Evolutionary conservation across 345 rosid species (phyloP).

Genomic region (Viola odorata): DNA sequence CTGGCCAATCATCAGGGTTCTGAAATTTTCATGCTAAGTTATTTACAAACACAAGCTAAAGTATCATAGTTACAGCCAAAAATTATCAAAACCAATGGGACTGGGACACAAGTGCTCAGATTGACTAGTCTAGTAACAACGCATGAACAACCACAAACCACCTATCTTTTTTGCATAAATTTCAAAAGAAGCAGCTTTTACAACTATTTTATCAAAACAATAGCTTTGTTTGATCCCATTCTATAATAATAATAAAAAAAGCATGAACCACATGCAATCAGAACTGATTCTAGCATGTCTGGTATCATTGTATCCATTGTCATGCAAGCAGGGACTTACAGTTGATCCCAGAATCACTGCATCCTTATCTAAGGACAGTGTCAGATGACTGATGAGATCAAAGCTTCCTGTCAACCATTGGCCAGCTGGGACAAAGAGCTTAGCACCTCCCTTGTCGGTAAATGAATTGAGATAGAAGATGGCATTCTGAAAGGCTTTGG

Average conservation of each 20-base stretch:
- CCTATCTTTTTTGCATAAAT: conserved; percentile 6
- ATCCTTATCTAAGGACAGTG: conserved; percentile 80
- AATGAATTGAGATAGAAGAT: conserved; percentile 95
- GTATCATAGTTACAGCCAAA: neutral
- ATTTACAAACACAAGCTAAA: conserved; percentile 13
- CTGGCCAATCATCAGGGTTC: conserved; percentile 83
- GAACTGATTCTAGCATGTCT: neutral
- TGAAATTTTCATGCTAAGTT: conserved; percentile 27
- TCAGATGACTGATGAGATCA: conserved; percentile 89
- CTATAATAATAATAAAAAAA: too few relatives aligned
- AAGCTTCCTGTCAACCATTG: conserved; percentile 98
- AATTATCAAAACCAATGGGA: conserved; percentile 6
- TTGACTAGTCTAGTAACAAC: conserved; percentile 2
- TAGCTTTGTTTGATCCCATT: neutral
- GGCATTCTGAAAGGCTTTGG: conserved; percentile 97
- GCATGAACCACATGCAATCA: neutral
- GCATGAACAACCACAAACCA: conserved; percentile 10
- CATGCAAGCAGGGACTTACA: conserved; percentile 35
- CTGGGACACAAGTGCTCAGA: conserved; percentile 3
- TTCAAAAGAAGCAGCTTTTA: neutral
- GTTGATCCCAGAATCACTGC: conserved; percentile 91
- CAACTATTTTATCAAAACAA: neutral
- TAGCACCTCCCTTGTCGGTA: conserved; percentile 96
- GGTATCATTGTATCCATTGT: neutral
- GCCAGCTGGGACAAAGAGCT: conserved; percentile 93